phyloP scores from a whole-genome alignment of 768 basidiomycete species.

The Rhodotorula paludigena region DNA sequence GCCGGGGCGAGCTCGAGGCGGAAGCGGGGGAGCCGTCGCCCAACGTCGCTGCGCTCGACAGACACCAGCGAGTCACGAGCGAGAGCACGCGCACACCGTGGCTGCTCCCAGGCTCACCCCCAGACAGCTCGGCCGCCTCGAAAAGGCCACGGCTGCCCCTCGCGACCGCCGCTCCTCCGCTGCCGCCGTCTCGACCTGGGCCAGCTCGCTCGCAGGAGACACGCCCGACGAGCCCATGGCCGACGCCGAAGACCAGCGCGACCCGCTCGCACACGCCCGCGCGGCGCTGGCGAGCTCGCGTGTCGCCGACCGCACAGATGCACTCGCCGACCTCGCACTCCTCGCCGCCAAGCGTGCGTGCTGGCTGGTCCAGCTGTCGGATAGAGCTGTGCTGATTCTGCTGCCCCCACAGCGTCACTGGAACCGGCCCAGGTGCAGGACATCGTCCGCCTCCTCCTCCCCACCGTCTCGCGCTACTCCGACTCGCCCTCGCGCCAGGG shows the following conservation, averaged over 20 bases:
- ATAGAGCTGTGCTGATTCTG: neutral
- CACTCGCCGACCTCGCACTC: slow-evolving; percentile 3
- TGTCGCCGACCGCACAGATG: neutral
- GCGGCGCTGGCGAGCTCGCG: neutral
- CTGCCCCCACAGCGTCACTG: neutral
- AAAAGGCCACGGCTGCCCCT: too few species aligned
- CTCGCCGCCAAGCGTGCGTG: slow-evolving; percentile 17
- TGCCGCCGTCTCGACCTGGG: too few species aligned
- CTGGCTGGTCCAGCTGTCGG: neutral
- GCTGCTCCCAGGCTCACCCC: too few species aligned
- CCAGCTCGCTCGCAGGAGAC: too few species aligned
- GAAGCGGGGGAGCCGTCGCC: too few species aligned
- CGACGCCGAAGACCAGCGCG: neutral
- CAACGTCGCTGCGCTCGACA: too few species aligned
- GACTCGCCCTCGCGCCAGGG: slow-evolving; percentile 67
- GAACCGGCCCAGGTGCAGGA: slow-evolving; percentile 48
- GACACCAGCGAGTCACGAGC: too few species aligned
- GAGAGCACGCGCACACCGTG: too few species aligned
- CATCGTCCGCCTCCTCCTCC: slow-evolving; percentile 65
- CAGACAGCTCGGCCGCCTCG: too few species aligned
- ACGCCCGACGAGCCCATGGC: neutral
- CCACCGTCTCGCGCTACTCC: slow-evolving; percentile 72
- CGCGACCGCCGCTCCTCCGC: too few species aligned
- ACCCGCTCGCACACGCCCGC: slow-evolving; percentile 12
- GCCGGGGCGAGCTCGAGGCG: too few species aligned